Evolutionary conservation across 768 basidiomycete species (phyloP), one percentile per base, ranked within the genome.

Genomic region (Phanerochaete sordida): DNA sequence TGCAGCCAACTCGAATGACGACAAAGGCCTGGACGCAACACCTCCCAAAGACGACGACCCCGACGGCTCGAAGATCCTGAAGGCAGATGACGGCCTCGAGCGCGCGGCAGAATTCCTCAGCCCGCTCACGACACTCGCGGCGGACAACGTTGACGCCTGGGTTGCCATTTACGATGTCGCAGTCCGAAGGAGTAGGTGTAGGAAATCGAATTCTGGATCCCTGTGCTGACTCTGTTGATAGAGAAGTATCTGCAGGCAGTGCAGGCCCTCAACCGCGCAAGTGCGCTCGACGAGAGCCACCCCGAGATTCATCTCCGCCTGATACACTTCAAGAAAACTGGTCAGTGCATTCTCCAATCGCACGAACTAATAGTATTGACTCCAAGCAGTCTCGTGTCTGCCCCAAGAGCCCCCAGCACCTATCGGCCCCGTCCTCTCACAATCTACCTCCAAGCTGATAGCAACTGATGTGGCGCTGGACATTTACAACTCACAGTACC

Each of bases 211-310:
- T 35, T 7, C 39, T 43, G 39, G 39, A 19, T 9, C 39, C 8
- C 39, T 6, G 19, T 9, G 4, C 46, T 50, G 37, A 51, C 37
- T 16, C 3, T 31, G 9, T 51, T 47, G 19, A 7, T 63, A 95
- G 95, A 85, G 69, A 92, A 93, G 71, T 84, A 86, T 61, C 74
- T 95, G 35, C 91, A 93, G 65, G 95, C 95, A 0, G 71, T 85
- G 3, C 79, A 80, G 64, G 90, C 90, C 0, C 80, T 98, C 3
- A 76, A 75, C 12, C 76, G 73, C 4, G 91, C 88, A 0, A 76
- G 77, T 19, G 67, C 75, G 2, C 63, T 93, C 12, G 78, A 85
- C 55, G 62, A 81, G 0, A 74, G 84, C 16, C 69, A 87, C 58
- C 83, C 93, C 0, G 84, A 87, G 56, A 73, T 96, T 23, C 92